Percentiles rank a stretch among this genome's conserved stretches.
Conservation (phyloP, 2,329 filamentous ascomycete species). For the Penicillium concentricum region DNA sequence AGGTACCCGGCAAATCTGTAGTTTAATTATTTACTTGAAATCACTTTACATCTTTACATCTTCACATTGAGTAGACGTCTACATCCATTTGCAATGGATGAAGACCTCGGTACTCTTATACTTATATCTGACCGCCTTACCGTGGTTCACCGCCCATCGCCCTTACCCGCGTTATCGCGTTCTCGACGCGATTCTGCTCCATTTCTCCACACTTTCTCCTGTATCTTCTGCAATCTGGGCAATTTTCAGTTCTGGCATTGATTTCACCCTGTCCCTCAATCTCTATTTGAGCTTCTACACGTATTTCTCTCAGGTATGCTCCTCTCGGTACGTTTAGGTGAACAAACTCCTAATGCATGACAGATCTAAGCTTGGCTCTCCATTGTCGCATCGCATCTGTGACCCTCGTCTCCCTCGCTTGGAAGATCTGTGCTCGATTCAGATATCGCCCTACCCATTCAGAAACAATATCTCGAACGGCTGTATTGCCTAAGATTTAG, state of each 20-base stretch:
- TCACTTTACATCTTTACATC: not conserved
- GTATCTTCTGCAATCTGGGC: not conserved
- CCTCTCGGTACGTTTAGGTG: not conserved
- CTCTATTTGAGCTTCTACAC: not conserved
- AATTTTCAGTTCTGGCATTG: not conserved
- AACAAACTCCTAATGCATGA: not conserved
- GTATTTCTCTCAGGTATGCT: not conserved
- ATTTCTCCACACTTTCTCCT: constrained; percentile 3
- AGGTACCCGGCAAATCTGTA: not conserved
- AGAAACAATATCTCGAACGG: not conserved
- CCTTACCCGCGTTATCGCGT: constrained; percentile 5
- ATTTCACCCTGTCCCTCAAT: not conserved
- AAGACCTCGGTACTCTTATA: too few relatives aligned
- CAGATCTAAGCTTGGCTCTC: not conserved
- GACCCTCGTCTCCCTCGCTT: not conserved
- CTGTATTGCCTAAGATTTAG: not conserved
- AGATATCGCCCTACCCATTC: not conserved
- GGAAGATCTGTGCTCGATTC: too few relatives aligned
- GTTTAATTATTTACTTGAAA: not conserved
- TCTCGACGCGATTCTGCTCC: constrained; percentile 6
- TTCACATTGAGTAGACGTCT: not conserved
- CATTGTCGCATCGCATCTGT: not conserved
- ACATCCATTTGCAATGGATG: too few relatives aligned
- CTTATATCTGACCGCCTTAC: constrained; percentile 3
- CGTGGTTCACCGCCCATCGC: not conserved